Conservation (phyloP, 441 rosid species). For the Theobroma grandiflorum region DNA sequence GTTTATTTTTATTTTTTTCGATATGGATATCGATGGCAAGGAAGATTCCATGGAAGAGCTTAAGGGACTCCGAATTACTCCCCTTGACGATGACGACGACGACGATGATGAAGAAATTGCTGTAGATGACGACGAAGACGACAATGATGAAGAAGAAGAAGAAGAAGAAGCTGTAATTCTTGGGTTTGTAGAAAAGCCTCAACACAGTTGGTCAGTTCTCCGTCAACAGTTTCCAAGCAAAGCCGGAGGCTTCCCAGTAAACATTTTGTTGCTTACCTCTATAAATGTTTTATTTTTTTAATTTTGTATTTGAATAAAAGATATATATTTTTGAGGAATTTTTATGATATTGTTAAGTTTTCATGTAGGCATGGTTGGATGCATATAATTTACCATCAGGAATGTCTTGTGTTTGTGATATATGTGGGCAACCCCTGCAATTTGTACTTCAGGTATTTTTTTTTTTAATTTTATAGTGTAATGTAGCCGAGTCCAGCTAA, state of each 20-base stretch:
- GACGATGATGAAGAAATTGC: slow-evolving; percentile 37
- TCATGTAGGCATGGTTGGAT: slow-evolving; percentile 83
- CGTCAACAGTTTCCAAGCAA: slow-evolving; percentile 83
- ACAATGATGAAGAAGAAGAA: slow-evolving; percentile 68
- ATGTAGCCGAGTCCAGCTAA: background rate
- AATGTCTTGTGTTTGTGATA: slow-evolving; percentile 63
- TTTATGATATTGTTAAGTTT: slow-evolving; percentile 13
- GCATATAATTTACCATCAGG: slow-evolving; percentile 82
- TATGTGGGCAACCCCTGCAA: slow-evolving; percentile 80
- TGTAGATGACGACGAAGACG: slow-evolving; percentile 40
- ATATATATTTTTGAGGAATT: background rate
- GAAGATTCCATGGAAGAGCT: slow-evolving; percentile 51
- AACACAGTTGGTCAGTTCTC: slow-evolving; percentile 59
- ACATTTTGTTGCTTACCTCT: background rate
- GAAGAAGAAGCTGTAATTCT: slow-evolving; percentile 60
- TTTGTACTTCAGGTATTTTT: slow-evolving; percentile 76
- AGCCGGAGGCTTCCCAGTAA: slow-evolving; percentile 88
- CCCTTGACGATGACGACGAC: slow-evolving; percentile 55
- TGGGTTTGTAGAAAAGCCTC: slow-evolving; percentile 77
- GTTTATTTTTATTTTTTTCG: too few relatives aligned
- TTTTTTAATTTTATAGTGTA: background rate
- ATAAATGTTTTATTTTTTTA: background rate
- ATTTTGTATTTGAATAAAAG: background rate
- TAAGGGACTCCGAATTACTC: slow-evolving; percentile 55
- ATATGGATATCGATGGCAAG: slow-evolving; percentile 37